phyloP scores from a whole-genome alignment of 495 filamentous ascomycete genomes.

The Penicillium cinerascens region DNA sequence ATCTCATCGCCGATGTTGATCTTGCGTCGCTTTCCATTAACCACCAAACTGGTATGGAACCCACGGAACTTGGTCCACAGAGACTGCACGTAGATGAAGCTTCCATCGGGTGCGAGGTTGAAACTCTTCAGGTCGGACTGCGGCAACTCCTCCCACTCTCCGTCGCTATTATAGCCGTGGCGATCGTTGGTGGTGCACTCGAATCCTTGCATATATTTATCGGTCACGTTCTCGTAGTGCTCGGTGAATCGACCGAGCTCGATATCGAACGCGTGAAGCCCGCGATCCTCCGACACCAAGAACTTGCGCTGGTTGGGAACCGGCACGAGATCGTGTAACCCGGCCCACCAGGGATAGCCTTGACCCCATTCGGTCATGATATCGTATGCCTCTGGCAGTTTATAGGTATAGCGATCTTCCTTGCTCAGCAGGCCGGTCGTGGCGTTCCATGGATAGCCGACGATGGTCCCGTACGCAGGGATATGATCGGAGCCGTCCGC shows the following conservation, averaged over 20 bases:
- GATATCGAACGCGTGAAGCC: conserved; percentile 26
- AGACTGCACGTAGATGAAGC: conserved; percentile 27
- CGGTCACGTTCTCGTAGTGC: conserved; percentile 12
- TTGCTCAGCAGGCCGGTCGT: conserved; percentile 15
- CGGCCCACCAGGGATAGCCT: conserved; percentile 27
- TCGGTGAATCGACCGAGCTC: conserved; percentile 11
- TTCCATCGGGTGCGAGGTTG: conserved; percentile 26
- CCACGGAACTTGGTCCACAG: conserved; percentile 22
- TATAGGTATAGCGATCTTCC: conserved; percentile 16
- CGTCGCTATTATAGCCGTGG: conserved; percentile 19
- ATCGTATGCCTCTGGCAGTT: conserved; percentile 10
- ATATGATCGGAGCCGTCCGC: conserved; percentile 26
- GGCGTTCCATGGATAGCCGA: conserved; percentile 24
- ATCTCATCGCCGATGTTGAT: conserved; percentile 28
- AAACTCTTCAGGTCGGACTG: conserved; percentile 28
- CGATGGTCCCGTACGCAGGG: conserved; percentile 22
- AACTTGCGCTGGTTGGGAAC: conserved; percentile 27
- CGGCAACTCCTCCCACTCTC: conserved; percentile 22
- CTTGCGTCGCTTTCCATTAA: conserved; percentile 14
- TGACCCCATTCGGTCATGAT: conserved; percentile 26
- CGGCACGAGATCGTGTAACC: conserved; percentile 29
- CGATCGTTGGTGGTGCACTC: conserved; percentile 27
- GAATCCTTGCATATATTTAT: conserved; percentile 26
- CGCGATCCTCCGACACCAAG: conserved; percentile 24
- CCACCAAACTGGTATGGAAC: conserved; percentile 26